phyloP scores from a whole-genome alignment of 352 stramenopile species.

The Blastocystis sp. region DNA sequence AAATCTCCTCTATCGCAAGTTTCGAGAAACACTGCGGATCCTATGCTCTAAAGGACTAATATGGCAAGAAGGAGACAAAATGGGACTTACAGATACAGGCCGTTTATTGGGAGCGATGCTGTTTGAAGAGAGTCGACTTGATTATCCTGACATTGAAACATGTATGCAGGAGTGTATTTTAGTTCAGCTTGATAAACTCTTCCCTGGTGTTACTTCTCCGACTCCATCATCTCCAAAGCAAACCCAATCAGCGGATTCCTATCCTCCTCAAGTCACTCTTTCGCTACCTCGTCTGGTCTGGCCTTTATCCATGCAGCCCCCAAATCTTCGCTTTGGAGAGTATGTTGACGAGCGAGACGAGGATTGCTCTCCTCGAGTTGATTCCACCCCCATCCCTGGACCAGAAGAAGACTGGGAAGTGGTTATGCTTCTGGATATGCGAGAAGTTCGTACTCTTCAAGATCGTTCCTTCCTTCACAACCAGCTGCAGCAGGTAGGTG shows the following conservation, averaged over 20 bases:
- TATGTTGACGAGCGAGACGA: neutral
- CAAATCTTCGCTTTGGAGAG: neutral
- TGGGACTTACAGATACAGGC: neutral
- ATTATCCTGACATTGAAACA: slow-evolving; percentile 18
- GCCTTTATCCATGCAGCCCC: neutral
- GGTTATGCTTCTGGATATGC: slow-evolving; percentile 55
- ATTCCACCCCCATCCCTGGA: neutral
- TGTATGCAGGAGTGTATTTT: neutral
- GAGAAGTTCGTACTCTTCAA: slow-evolving; percentile 62
- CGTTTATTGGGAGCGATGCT: neutral
- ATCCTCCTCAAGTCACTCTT: neutral
- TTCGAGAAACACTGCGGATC: neutral
- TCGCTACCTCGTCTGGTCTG: neutral
- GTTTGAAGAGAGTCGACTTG: neutral
- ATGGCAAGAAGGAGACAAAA: neutral
- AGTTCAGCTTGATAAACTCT: neutral
- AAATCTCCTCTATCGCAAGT: neutral
- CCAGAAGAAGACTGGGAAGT: slow-evolving; percentile 59
- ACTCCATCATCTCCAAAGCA: neutral
- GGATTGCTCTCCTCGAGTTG: neutral
- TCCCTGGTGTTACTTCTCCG: neutral
- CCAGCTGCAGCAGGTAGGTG: slow-evolving; percentile 68
- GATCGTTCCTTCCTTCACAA: slow-evolving; percentile 62
- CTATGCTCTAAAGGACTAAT: neutral
- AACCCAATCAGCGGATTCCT: neutral